Evolutionary conservation across 176 grass and related monocot genomes (phyloP), one percentile per base, ranked within the genome.

Genomic region (Tuctoria greenei): DNA sequence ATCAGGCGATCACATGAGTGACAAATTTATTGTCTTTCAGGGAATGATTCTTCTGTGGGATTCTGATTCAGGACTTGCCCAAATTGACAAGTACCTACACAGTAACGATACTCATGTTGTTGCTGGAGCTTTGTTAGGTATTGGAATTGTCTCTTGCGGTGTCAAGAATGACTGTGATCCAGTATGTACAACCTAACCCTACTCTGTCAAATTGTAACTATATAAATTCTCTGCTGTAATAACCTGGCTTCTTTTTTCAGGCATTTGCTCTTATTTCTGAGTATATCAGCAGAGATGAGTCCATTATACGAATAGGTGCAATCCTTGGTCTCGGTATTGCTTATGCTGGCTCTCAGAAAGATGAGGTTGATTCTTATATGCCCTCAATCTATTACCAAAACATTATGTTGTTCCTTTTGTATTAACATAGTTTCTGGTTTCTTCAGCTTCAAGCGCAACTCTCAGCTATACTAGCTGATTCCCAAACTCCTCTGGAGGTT

Each of bases 311-410:
- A 46, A 93, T 93, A 55, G 83, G 90, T 10, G 83, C 90, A 67
- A 93, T 93, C 57, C 71, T 93, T 57, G 90, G 90, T 26, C 90
- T 93, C 39, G 90, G 90, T 64, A 93, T 93, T 79, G 84, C 90
- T 74, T 93, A 93, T 84, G 90, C 86, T 66, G 86, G 90, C 51
- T 89, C 90, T 24, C 86, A 87, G 52, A 89, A 89, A 85, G 90
- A 93, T 0, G 90, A 93, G 83, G 90, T 93, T 7, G 42, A 8
- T 52, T 18, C 52, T n/a, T 4, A 26, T 20, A 15, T 84, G 21
- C 20, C 1, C 42, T 17, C 59, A 64, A 9, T 76, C 42, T n/a
- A 11, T 49, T 76, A 23, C 69, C 47, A 14, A 21, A 37, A 54
- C 17, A 15, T 71, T 6, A 11, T 51, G 2, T 10, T 69, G 6